A percentile compares a stretch with the other conserved stretches of the same genome.
phyloP scores from a whole-genome alignment of 208 protist genomes.

The Trypanosoma avium region DNA sequence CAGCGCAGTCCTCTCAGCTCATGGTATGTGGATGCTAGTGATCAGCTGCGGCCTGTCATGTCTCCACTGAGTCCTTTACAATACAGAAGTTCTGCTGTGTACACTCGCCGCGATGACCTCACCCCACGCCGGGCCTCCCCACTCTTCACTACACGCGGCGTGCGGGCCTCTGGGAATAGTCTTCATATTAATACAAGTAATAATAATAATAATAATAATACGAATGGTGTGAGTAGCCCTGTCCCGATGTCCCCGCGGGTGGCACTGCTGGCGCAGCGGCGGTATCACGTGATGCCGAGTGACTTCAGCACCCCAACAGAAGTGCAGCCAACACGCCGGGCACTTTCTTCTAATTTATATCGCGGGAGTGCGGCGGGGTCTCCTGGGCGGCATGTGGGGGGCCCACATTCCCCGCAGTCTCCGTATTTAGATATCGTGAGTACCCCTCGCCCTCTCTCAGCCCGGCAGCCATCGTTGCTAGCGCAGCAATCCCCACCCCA shows the following conservation, averaged over 20 bases:
- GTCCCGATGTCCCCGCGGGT: slow-evolving; percentile 28
- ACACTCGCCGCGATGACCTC: not conserved
- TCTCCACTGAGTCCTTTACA: slow-evolving; percentile 6
- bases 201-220: too few relatives aligned
- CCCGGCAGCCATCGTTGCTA: not conserved
- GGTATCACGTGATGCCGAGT: slow-evolving; percentile 12
- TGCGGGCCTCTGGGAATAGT: not conserved
- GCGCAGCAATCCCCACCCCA: too few relatives aligned
- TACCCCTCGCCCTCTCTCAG: not conserved
- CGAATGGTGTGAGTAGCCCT: too few relatives aligned
- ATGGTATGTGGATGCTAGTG: slow-evolving; percentile 4
- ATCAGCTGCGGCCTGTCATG: not conserved
- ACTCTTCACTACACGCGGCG: not conserved
- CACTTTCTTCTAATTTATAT: not conserved
- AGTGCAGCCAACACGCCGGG: not conserved
- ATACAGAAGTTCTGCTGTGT: slow-evolving; percentile 4
- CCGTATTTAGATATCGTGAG: not conserved
- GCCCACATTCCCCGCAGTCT: not conserved
- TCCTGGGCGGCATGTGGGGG: not conserved
- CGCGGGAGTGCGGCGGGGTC: not conserved
- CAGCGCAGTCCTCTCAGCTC: slow-evolving; percentile 1
- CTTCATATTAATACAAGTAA: too few relatives aligned
- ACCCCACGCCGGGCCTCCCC: slow-evolving; percentile 17
- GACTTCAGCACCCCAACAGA: not conserved
- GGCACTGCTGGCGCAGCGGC: slow-evolving; percentile 13